Base-by-base conservation (phyloP, 129 eudicot species). In the Mikania micrantha region DNA sequence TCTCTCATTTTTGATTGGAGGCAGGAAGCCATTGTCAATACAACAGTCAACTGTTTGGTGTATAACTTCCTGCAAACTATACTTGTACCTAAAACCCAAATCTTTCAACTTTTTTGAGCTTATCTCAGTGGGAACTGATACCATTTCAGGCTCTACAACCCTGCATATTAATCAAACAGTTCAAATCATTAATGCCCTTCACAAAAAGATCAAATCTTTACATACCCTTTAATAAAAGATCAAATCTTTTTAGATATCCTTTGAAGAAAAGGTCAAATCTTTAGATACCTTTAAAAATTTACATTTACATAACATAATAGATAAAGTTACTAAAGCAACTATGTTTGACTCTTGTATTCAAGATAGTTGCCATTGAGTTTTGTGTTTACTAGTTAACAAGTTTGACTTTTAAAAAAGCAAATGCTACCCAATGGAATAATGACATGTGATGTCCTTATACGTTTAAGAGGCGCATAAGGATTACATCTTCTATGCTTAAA, bases 61-160 rank as follows among this genome's bases (percentile, higher is more conserved):
- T 41, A 92, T 74, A 48, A 84, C 76, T 31, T 92, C 98, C 20
- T 71, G 52, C 64, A 84, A 32, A 15, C 78, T 80, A 73, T 82
- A 82, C 76, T 78, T 76, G 85, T 70, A 92, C 24, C 63, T 74
- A 70, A 88, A 92, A 16, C 95, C 98, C 85, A 92, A 69, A 61
- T 84, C 95, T 85, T 76, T 82, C 49, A 88, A 73, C 85, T 88
- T 92, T 73, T 88, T 84, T n/a, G 96, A 92, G 31, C 89, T 81
- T 35, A 92, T 86, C 70, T 77, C 74, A 8, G 80, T 75, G 10
- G 94, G 89, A 64, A 69, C 78, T 66, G 87, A 64, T 61, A 56
- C 75, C 66, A 40, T 70, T 64, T 76, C 90, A 39, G 61, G 69
- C 25, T 62, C 64, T 28, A 27, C 40, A 42, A 69, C 40, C 73